Evolutionary conservation across 2,329 filamentous ascomycete genomes (phyloP).

Genomic region (Huntiella abstrusa): DNA sequence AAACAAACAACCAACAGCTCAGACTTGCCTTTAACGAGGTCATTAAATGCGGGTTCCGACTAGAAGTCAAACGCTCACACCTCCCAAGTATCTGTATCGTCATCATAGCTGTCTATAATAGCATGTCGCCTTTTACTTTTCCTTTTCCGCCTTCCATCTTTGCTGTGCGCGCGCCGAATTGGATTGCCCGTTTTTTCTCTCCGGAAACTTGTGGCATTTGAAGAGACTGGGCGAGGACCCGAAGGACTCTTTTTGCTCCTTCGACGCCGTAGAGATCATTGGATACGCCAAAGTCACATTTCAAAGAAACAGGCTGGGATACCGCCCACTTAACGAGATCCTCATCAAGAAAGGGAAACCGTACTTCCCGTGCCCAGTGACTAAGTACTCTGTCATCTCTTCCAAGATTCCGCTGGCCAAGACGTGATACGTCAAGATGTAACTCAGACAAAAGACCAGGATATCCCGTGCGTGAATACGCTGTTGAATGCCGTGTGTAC

Average conservation of each 20-base stretch:
- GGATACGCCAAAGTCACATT: constrained; percentile 54
- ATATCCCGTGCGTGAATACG: constrained; percentile 53
- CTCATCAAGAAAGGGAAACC: constrained; percentile 86
- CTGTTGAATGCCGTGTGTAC: constrained; percentile 66
- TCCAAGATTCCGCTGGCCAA: constrained; percentile 87
- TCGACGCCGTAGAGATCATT: constrained; percentile 31
- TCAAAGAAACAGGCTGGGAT: constrained; percentile 54
- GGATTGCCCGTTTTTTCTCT: constrained; percentile 28
- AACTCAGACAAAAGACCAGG: constrained; percentile 61
- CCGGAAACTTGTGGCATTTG: background rate
- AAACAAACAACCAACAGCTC: constrained; percentile 23
- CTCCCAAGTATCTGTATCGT: constrained; percentile 61
- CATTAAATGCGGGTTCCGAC: constrained; percentile 17
- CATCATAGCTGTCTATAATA: constrained; percentile 36
- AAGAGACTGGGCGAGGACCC: constrained; percentile 5
- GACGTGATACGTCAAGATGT: constrained; percentile 61
- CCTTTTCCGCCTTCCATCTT: constrained; percentile 52
- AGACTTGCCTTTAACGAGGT: constrained; percentile 46
- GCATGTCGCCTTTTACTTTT: background rate
- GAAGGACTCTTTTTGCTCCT: constrained; percentile 59
- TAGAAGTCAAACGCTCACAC: constrained; percentile 11
- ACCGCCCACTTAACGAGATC: constrained; percentile 67
- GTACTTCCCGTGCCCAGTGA: constrained; percentile 72
- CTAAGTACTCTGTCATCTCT: constrained; percentile 83
- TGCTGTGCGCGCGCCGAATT: constrained; percentile 65